These are phyloP conservation scores for Gynochthodes officinalis DNA, from an alignment of 257 asterid genomes.

Conservation along the genomic window DNA sequence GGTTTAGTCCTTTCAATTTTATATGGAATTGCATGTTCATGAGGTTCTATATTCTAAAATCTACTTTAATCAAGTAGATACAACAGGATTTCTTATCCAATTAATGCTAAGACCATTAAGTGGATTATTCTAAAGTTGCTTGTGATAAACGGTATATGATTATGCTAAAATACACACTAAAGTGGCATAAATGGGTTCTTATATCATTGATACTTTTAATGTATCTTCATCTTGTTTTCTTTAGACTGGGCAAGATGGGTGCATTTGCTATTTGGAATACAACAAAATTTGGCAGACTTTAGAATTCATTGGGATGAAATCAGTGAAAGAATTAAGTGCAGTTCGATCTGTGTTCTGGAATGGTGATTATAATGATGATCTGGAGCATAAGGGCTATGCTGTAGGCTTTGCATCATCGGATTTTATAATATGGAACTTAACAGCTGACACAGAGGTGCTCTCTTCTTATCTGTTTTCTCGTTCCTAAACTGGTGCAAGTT, in stretches of 20 bases:
- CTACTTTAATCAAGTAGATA: neutral
- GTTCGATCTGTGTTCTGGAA: conserved; percentile 51
- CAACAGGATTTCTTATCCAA: neutral
- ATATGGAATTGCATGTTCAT: neutral
- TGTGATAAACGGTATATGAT: neutral
- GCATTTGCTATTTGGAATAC: conserved; percentile 83
- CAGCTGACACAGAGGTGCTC: conserved; percentile 68
- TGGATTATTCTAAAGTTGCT: neutral
- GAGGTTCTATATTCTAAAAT: too few species aligned
- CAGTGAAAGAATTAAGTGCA: conserved; percentile 75
- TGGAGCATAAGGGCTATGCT: conserved; percentile 54
- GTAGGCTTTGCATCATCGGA: conserved; percentile 86
- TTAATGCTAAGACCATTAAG: too few species aligned
- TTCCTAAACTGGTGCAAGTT: neutral
- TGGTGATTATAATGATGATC: conserved; percentile 34
- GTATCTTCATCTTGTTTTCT: neutral
- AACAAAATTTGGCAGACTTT: conserved; percentile 46
- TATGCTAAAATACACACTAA: neutral
- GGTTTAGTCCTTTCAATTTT: neutral
- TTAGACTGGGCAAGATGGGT: conserved; percentile 98
- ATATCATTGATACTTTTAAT: neutral
- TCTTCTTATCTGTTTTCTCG: neutral
- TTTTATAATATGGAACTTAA: conserved; percentile 81
- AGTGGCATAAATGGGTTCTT: neutral
- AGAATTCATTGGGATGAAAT: conserved; percentile 87